Percentiles rank a stretch among this genome's conserved stretches.
Evolutionary conservation across 306 rosid species (phyloP).

Genomic region (Quercus glauca): DNA sequence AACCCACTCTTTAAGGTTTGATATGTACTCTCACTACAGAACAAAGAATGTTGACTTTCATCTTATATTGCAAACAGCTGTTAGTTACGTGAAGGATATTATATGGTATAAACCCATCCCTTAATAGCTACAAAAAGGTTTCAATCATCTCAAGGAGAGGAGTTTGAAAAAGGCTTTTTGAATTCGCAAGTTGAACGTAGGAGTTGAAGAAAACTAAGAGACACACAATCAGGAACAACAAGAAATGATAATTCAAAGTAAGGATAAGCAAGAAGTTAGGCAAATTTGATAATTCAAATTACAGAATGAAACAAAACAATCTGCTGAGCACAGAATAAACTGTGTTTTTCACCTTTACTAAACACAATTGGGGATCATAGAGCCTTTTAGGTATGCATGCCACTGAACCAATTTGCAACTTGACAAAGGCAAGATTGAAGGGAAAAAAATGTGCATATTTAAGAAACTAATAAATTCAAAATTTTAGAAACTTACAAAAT

Average conservation of each 20-base stretch:
- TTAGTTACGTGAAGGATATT: background rate
- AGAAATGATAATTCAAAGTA: background rate
- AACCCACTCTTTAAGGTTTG: background rate
- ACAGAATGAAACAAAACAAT: background rate
- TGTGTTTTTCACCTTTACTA: background rate
- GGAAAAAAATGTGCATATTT: background rate
- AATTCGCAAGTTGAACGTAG: background rate
- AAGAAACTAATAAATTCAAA: conserved; percentile 2
- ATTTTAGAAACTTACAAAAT: conserved; percentile 55
- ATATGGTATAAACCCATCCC: background rate
- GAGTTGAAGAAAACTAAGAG: background rate
- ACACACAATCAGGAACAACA: background rate
- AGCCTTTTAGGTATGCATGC: background rate
- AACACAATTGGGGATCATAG: background rate
- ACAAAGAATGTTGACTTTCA: background rate
- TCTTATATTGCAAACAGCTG: background rate
- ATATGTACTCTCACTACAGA: background rate
- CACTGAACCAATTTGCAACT: background rate
- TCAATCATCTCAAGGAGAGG: background rate
- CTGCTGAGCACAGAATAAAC: background rate
- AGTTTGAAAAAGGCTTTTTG: background rate
- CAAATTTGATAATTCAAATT: background rate
- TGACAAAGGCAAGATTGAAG: background rate
- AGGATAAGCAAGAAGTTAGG: background rate
- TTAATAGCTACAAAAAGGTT: background rate